Evolutionary conservation across 2,329 filamentous ascomycete genomes (phyloP).

Genomic region (Fusarium sp.): DNA sequence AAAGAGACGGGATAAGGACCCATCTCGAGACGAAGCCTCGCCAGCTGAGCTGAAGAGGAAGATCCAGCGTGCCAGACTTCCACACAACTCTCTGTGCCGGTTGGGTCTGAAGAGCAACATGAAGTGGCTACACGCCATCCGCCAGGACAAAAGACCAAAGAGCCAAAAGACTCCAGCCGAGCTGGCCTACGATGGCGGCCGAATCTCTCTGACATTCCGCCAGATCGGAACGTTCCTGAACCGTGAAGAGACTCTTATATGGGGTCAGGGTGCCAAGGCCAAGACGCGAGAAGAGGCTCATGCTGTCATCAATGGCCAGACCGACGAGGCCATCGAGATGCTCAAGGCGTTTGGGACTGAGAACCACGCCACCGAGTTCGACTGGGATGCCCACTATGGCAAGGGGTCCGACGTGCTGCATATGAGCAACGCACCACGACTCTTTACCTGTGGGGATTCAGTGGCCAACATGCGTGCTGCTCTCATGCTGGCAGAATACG

Average conservation of each 20-base stretch:
- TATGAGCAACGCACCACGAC: conserved; percentile 62
- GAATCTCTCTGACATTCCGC: conserved; percentile 93
- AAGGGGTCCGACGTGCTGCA: conserved; percentile 86
- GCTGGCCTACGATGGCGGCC: conserved; percentile 77
- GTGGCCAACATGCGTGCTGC: conserved; percentile 63
- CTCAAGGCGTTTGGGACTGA: conserved; percentile 86
- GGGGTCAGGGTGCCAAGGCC: conserved; percentile 87
- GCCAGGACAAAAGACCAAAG: conserved; percentile 80
- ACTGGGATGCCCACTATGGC: conserved; percentile 83
- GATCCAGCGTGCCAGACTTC: conserved; percentile 77
- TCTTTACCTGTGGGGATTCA: conserved; percentile 62
- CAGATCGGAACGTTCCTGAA: conserved; percentile 88
- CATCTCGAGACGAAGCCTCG: conserved; percentile 35
- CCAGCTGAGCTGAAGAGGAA: conserved; percentile 54
- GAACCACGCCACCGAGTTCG: conserved; percentile 79
- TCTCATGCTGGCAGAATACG: conserved; percentile 63
- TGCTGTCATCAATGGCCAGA: conserved; percentile 76
- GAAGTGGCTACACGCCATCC: conserved; percentile 92
- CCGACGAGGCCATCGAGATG: conserved; percentile 73
- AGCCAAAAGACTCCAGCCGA: conserved; percentile 78
- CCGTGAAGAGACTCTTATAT: conserved; percentile 74
- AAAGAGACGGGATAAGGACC: conserved; percentile 70
- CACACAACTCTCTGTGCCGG: conserved; percentile 89
- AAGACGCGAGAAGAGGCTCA: conserved; percentile 73
- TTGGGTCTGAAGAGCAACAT: conserved; percentile 86